Evolutionary conservation across 371 early-diverging fungal genomes (phyloP).

Genomic region (Conidiobolus incongruus): DNA sequence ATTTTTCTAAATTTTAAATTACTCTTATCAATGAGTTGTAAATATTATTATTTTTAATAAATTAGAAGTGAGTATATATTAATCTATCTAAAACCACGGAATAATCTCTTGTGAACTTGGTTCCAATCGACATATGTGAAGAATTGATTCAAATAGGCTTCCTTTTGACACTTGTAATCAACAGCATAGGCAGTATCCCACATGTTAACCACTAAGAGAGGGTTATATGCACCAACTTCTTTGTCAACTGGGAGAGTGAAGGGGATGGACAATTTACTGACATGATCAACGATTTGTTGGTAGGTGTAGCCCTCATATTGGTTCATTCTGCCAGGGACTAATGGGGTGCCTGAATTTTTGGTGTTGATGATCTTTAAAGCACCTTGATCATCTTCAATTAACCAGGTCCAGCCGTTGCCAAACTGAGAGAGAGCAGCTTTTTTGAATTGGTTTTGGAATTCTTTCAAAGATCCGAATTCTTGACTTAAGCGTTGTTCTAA

Average conservation of each 20-base stretch:
- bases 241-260: not conserved
- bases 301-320: not conserved
- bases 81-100: not conserved
- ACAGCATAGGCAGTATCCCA: not conserved
- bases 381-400: constrained; percentile 2
- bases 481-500: not conserved
- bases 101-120: not conserved
- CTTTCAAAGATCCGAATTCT: not conserved
- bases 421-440: not conserved
- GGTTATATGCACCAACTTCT: not conserved
- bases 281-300: not conserved
- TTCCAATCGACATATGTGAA: constrained; percentile 1
- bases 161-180: not conserved
- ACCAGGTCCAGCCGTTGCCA: constrained; percentile 4
- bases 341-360: constrained; percentile 2
- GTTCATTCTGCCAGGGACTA: constrained; percentile 2
- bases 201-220: not conserved
- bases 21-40: no score
- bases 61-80: not conserved
- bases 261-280: not conserved
- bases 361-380: not conserved
- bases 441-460: constrained; percentile 1
- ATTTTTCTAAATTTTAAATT: no score
- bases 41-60: not conserved
- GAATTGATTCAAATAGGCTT: not conserved